Conservation (phyloP, 257 asterid species). For the Solanum sparsipilum region DNA sequence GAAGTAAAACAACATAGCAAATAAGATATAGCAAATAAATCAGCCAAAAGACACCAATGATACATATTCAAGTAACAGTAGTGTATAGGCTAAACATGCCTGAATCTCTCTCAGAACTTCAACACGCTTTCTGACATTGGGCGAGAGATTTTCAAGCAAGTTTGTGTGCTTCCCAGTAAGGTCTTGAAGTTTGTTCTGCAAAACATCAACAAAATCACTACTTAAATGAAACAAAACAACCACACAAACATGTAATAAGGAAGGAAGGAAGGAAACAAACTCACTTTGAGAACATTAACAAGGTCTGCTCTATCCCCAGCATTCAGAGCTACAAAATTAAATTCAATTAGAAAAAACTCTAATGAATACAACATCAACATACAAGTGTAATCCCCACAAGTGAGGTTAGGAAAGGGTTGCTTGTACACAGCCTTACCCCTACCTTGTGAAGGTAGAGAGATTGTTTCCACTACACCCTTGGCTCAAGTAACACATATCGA, state of each 20-base stretch:
- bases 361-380: background rate
- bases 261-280: background rate
- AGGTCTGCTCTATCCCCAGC: slow-evolving; percentile 60
- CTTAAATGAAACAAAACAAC: background rate
- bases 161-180: slow-evolving; percentile 51
- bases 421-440: background rate
- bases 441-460: background rate
- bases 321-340: slow-evolving; percentile 40
- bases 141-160: slow-evolving; percentile 43
- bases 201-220: background rate
- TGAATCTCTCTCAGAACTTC: slow-evolving; percentile 51
- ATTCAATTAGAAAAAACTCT: background rate
- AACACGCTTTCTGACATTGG: slow-evolving; percentile 49
- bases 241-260: background rate
- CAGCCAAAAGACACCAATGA: background rate
- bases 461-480: background rate
- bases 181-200: slow-evolving; percentile 59
- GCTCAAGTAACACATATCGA: background rate
- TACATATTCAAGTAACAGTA: background rate
- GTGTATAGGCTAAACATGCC: slow-evolving; percentile 4
- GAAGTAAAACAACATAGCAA: background rate
- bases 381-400: background rate
- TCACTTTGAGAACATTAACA: slow-evolving; percentile 65
- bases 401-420: background rate
- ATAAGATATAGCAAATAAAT: background rate